phyloP scores from a whole-genome alignment of 192 early-diverging fungal species.

The Coemansia sp. region DNA sequence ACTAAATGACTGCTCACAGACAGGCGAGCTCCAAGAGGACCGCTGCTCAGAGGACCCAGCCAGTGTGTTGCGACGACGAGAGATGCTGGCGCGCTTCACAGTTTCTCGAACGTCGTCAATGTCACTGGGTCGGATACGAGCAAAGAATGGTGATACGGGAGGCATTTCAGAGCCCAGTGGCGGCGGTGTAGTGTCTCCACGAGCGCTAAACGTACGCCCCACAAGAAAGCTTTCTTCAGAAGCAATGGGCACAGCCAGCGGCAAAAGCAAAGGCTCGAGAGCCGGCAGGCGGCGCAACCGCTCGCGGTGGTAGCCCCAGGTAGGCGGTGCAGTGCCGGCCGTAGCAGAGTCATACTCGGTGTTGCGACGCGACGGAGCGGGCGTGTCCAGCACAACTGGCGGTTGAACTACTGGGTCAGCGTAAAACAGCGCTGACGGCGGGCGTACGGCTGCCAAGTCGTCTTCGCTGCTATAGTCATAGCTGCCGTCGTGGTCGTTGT shows the following conservation, averaged over 20 bases:
- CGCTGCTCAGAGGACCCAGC: background rate
- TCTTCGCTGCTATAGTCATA: slow-evolving; percentile 5
- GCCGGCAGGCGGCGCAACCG: slow-evolving; percentile 11
- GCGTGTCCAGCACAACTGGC: slow-evolving; percentile 23
- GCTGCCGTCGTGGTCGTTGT: background rate
- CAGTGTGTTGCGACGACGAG: slow-evolving; percentile 26
- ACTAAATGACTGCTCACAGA: slow-evolving; percentile 14
- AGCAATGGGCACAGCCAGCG: background rate
- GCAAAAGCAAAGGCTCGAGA: background rate
- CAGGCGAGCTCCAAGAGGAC: slow-evolving; percentile 8
- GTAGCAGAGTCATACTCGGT: slow-evolving; percentile 18
- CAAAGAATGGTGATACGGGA: slow-evolving; percentile 49
- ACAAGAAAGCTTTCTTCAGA: background rate
- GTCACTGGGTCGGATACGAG: slow-evolving; percentile 25
- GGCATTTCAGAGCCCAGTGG: slow-evolving; percentile 44
- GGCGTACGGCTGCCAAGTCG: slow-evolving; percentile 26
- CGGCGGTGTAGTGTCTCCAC: background rate
- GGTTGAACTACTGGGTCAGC: background rate
- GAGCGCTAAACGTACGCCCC: background rate
- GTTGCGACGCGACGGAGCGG: slow-evolving; percentile 39
- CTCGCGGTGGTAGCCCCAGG: background rate
- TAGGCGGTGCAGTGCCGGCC: background rate
- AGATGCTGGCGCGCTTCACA: slow-evolving; percentile 23
- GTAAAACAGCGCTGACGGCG: slow-evolving; percentile 35
- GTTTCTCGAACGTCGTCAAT: slow-evolving; percentile 30